These are phyloP conservation scores for Voacanga thouarsii DNA, from an alignment of 257 asterid genomes.

Conservation along the genomic window DNA sequence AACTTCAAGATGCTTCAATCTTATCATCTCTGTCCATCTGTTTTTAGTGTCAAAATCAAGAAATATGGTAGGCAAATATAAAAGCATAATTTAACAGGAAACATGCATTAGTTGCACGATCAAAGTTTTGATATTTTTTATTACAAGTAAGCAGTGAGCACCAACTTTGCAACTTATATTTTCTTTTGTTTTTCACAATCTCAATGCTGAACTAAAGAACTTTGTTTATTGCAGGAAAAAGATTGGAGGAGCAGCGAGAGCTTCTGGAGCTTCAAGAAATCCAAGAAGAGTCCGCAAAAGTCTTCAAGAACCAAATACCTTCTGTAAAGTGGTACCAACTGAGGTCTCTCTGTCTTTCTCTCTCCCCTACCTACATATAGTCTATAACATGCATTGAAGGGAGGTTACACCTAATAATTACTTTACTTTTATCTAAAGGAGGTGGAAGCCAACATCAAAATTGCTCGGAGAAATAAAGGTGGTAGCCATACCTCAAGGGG, in stretches of 20 bases:
- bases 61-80: neutral
- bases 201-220: neutral
- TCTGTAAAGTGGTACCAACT: constrained; percentile 38
- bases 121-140: too few relatives aligned
- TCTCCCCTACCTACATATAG: neutral
- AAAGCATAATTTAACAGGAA: neutral
- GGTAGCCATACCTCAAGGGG: constrained; percentile 26
- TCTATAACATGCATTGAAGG: neutral
- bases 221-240: constrained; percentile 45
- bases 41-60: neutral
- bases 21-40: constrained; percentile 3
- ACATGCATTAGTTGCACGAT: neutral
- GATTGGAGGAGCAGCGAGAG: constrained; percentile 32
- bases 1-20: neutral
- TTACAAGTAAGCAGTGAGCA: constrained; percentile 8
- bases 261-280: constrained; percentile 45
- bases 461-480: constrained; percentile 30
- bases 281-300: constrained; percentile 50
- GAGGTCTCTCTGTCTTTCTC: constrained; percentile 43
- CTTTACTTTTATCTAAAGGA: constrained; percentile 36
- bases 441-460: constrained; percentile 33
- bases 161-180: neutral
- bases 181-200: neutral
- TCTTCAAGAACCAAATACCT: constrained; percentile 54
- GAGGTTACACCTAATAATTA: neutral